A percentile compares a stretch with the other conserved stretches of the same genome.
Conservation (phyloP, 108 stramenopile genomes). For the Cyclotella baltica region DNA sequence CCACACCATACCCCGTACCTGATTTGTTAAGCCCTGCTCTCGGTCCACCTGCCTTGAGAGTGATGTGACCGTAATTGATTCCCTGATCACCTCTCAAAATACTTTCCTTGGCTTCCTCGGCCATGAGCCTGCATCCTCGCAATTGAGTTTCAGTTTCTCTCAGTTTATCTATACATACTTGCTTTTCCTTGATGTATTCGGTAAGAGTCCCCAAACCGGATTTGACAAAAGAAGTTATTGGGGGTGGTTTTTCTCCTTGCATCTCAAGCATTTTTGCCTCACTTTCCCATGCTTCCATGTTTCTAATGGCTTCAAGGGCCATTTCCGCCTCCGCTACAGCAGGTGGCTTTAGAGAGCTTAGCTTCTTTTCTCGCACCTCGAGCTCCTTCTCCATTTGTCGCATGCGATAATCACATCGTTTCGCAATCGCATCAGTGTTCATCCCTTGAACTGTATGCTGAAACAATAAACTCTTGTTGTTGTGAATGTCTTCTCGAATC, state of each 20-base stretch:
- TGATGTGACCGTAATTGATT: slow-evolving; percentile 87
- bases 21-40: slow-evolving; percentile 49
- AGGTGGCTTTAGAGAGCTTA: slow-evolving; percentile 70
- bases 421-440: slow-evolving; percentile 84
- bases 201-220: slow-evolving; percentile 49
- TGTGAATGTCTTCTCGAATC: slow-evolving; percentile 77
- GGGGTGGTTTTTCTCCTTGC: slow-evolving; percentile 64
- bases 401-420: slow-evolving; percentile 90
- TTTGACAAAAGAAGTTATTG: slow-evolving; percentile 55
- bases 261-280: slow-evolving; percentile 62
- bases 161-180: slow-evolving; percentile 67
- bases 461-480: slow-evolving; percentile 74
- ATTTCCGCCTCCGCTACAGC: slow-evolving; percentile 77
- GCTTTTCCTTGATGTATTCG: slow-evolving; percentile 71
- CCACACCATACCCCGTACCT: slow-evolving; percentile 70
- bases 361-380: slow-evolving; percentile 82
- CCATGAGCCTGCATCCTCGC: slow-evolving; percentile 68
- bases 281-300: slow-evolving; percentile 84
- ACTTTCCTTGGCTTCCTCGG: slow-evolving; percentile 72
- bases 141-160: slow-evolving; percentile 88
- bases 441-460: slow-evolving; percentile 91
- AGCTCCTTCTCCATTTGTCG: slow-evolving; percentile 91
- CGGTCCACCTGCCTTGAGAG: slow-evolving; percentile 78
- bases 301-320: slow-evolving; percentile 74
- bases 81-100: slow-evolving; percentile 86